Percentiles rank a stretch among this genome's conserved stretches.
phyloP scores from a whole-genome alignment of 1,284 basidiomycete genomes.

The Termitomyces sp. region DNA sequence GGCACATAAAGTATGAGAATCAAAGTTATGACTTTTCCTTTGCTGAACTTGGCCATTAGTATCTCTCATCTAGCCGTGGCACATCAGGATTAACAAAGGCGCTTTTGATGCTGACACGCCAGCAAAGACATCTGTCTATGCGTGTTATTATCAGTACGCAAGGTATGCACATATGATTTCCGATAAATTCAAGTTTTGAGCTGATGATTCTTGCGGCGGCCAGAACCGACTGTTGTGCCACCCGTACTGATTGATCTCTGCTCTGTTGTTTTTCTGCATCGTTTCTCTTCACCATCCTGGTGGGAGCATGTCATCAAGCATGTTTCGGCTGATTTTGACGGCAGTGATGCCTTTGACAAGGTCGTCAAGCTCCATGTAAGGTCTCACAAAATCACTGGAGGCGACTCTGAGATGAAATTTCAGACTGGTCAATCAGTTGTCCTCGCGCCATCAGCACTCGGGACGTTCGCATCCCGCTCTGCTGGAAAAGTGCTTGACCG shows the following conservation, averaged over 20 bases:
- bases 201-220: neutral
- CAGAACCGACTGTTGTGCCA: slow-evolving; percentile 71
- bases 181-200: neutral
- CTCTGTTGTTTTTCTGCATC: slow-evolving; percentile 56
- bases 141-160: slow-evolving; percentile 70
- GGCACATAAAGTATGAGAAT: slow-evolving; percentile 58
- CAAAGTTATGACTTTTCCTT: slow-evolving; percentile 17
- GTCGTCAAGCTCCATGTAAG: slow-evolving; percentile 59
- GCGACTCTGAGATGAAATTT: neutral
- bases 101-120: slow-evolving; percentile 54
- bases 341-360: slow-evolving; percentile 56
- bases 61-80: slow-evolving; percentile 44
- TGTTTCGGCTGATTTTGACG: slow-evolving; percentile 55
- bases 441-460: slow-evolving; percentile 56
- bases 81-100: slow-evolving; percentile 52
- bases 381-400: slow-evolving; percentile 4
- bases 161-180: slow-evolving; percentile 32
- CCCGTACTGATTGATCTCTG: slow-evolving; percentile 65
- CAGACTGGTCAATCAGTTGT: slow-evolving; percentile 66
- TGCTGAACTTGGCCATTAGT: slow-evolving; percentile 33
- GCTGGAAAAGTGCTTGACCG: slow-evolving; percentile 18
- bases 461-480: slow-evolving; percentile 25
- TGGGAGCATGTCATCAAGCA: slow-evolving; percentile 64
- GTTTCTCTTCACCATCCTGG: slow-evolving; percentile 72
- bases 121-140: slow-evolving; percentile 70